Conservation (phyloP, 2,329 filamentous ascomycete genomes). For the Colletotrichum gloeosporioides region DNA sequence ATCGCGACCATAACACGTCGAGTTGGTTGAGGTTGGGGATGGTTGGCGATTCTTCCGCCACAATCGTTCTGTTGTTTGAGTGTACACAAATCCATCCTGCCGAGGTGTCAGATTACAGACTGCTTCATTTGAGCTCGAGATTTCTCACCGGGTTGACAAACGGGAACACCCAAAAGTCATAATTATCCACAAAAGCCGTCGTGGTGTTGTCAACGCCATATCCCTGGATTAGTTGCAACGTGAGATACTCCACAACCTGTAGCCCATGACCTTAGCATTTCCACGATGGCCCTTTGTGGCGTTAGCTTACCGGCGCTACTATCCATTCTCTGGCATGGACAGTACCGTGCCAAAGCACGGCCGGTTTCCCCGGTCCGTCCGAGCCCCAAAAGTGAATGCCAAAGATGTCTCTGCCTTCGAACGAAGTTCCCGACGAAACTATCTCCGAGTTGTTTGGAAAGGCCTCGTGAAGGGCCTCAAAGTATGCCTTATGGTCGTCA, state of each 20-base stretch:
- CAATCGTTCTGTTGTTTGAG: conserved; percentile 48
- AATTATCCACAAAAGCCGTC: conserved; percentile 53
- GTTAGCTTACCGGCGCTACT: conserved; percentile 50
- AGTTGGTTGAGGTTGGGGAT: conserved; percentile 26
- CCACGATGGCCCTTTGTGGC: conserved; percentile 32
- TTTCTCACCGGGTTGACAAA: conserved; percentile 53
- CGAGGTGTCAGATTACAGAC: not conserved
- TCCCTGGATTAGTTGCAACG: conserved; percentile 46
- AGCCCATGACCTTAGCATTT: not conserved
- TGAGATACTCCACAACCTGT: conserved; percentile 50
- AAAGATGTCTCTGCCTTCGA: conserved; percentile 57
- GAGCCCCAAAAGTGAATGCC: conserved; percentile 59
- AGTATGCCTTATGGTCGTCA: conserved; percentile 51
- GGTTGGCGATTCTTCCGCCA: conserved; percentile 59
- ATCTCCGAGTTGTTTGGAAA: conserved; percentile 52
- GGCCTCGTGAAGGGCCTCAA: conserved; percentile 43
- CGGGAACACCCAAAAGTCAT: conserved; percentile 61
- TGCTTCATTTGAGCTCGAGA: not conserved
- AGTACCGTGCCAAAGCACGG: conserved; percentile 55
- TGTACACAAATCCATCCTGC: conserved; percentile 47
- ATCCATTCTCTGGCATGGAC: conserved; percentile 63
- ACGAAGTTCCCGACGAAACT: conserved; percentile 49
- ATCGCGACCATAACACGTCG: conserved; percentile 52
- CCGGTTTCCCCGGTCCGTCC: conserved; percentile 47
- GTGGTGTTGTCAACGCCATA: conserved; percentile 42